phyloP scores from a whole-genome alignment of 1,284 basidiomycete species.

The Ganoderma sinense region DNA sequence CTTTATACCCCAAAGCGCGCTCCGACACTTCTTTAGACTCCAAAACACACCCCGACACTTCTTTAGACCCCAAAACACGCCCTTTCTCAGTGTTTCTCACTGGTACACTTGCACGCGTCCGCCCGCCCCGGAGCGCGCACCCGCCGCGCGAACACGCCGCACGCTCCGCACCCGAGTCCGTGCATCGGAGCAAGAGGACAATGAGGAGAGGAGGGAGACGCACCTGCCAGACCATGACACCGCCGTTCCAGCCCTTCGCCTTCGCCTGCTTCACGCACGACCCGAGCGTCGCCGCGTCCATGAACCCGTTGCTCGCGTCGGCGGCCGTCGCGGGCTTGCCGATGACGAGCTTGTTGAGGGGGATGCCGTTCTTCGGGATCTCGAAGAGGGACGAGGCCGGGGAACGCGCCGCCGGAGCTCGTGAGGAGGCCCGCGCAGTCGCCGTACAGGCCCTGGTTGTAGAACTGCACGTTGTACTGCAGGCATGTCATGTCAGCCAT shows the following conservation, averaged over 20 bases:
- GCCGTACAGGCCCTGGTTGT: conserved; percentile 56
- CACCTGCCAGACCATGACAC: conserved; percentile 26
- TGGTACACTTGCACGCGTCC: too few relatives aligned
- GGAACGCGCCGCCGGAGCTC: conserved; percentile 30
- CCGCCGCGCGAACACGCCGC: too few relatives aligned
- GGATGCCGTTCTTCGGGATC: conserved; percentile 61
- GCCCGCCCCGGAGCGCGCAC: too few relatives aligned
- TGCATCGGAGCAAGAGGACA: not conserved
- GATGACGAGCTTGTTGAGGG: conserved; percentile 57
- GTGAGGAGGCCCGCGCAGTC: conserved; percentile 61
- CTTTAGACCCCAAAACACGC: too few relatives aligned
- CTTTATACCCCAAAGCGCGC: too few relatives aligned
- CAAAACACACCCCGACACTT: too few relatives aligned
- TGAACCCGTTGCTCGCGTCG: conserved; percentile 62
- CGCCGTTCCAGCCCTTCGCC: conserved; percentile 60
- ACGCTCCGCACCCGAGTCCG: too few relatives aligned
- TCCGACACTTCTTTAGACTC: too few relatives aligned
- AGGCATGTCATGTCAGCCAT: not conserved
- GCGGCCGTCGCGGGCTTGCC: conserved; percentile 60
- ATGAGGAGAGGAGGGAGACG: not conserved
- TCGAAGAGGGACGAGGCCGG: conserved; percentile 55
- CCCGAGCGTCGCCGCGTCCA: conserved; percentile 60
- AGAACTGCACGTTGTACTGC: conserved; percentile 64
- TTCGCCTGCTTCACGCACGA: conserved; percentile 61
- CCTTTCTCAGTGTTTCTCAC: too few relatives aligned